A percentile compares a stretch with the other conserved stretches of the same genome.
These are phyloP conservation scores for Coelastrella sp. DNA, from an alignment of 139 green algal species.

Conservation along the genomic window DNA sequence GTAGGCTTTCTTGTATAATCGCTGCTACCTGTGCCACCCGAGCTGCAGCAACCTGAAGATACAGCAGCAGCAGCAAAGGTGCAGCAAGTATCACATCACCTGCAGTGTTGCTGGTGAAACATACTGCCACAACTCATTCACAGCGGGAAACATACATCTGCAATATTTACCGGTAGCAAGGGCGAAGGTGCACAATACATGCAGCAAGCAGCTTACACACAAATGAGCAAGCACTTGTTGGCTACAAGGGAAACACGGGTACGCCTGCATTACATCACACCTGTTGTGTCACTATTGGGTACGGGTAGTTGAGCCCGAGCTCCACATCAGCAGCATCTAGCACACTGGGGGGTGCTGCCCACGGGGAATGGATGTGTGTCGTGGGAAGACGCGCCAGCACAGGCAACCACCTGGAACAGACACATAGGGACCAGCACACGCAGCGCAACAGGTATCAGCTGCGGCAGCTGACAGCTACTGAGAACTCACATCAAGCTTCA, in stretches of 20 bases:
- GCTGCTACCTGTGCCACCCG: neutral
- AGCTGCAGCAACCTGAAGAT: conserved; percentile 1
- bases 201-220: neutral
- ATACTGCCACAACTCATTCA: neutral
- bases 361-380: conserved; percentile 68
- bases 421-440: neutral
- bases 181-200: neutral
- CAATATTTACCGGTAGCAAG: neutral
- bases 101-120: neutral
- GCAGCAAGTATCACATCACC: no score
- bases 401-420: conserved; percentile 64
- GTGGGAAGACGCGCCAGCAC: conserved; percentile 80
- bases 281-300: conserved; percentile 62
- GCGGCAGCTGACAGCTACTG: no score
- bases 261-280: neutral
- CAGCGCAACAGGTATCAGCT: neutral
- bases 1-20: neutral
- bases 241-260: neutral
- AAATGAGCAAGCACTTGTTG: neutral
- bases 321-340: conserved; percentile 63
- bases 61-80: no score
- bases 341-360: conserved; percentile 68
- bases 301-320: conserved; percentile 79
- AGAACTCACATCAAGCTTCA: no score
- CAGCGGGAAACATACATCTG: neutral